phyloP scores from a whole-genome alignment of 352 stramenopile genomes.

The Globisporangium acanthophoron region DNA sequence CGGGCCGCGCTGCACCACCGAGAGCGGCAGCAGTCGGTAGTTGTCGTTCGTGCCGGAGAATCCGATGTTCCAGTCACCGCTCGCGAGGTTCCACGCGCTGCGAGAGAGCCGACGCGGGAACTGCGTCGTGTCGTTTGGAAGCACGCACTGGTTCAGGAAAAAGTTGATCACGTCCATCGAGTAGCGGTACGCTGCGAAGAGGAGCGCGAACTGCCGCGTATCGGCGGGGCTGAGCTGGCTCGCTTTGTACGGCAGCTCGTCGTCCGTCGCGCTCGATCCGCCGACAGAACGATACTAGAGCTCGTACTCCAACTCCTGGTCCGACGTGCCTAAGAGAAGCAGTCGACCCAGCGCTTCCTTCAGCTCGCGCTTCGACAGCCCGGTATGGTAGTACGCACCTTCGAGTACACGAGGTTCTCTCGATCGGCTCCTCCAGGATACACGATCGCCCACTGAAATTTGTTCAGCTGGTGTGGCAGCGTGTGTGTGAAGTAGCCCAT shows the following conservation, averaged over 20 bases:
- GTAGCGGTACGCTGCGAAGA: slow-evolving; percentile 45
- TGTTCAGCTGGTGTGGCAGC: slow-evolving; percentile 13
- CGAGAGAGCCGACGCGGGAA: slow-evolving; percentile 61
- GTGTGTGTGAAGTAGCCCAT: slow-evolving; percentile 28
- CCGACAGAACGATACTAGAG: background rate
- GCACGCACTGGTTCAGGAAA: slow-evolving; percentile 77
- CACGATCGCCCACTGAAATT: slow-evolving; percentile 39
- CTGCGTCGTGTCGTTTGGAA: slow-evolving; percentile 75
- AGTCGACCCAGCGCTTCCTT: slow-evolving; percentile 27
- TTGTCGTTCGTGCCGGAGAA: slow-evolving; percentile 92
- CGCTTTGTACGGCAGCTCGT: slow-evolving; percentile 6
- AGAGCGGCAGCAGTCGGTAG: slow-evolving; percentile 63
- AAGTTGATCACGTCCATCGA: slow-evolving; percentile 84
- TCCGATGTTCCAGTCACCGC: slow-evolving; percentile 51
- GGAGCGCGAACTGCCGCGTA: slow-evolving; percentile 41
- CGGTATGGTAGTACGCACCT: slow-evolving; percentile 79
- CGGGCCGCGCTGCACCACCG: slow-evolving; percentile 60
- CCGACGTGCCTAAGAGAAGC: background rate
- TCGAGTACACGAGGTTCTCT: slow-evolving; percentile 46
- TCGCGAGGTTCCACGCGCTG: slow-evolving; percentile 80
- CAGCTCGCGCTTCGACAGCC: slow-evolving; percentile 49
- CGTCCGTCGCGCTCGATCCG: slow-evolving; percentile 26
- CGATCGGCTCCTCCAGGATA: slow-evolving; percentile 27
- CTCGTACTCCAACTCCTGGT: slow-evolving; percentile 22
- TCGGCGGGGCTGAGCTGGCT: slow-evolving; percentile 75